Evolutionary conservation across 495 filamentous ascomycete genomes (phyloP).

Genomic region (Hypomontagnella submonticulosa): DNA sequence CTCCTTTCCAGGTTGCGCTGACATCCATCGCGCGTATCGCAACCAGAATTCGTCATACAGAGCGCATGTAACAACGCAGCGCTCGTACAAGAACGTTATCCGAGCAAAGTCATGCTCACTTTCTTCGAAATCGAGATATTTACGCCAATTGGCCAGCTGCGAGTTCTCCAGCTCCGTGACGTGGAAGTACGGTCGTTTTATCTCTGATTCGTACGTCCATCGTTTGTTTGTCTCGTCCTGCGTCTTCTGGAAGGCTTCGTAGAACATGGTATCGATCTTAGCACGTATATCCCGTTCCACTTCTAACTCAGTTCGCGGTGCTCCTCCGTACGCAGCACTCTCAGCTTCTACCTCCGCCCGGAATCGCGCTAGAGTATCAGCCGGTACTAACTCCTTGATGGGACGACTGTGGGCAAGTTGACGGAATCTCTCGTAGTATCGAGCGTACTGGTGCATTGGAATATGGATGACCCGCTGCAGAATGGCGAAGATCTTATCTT

Average conservation of each 20-base stretch:
- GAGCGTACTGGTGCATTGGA: slow-evolving; percentile 95
- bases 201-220: slow-evolving; percentile 94
- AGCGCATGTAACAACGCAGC: slow-evolving; percentile 90
- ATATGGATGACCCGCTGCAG: slow-evolving; percentile 88
- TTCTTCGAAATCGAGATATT: slow-evolving; percentile 98
- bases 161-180: slow-evolving; percentile 89
- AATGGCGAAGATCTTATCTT: slow-evolving; percentile 87
- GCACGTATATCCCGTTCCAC: slow-evolving; percentile 84
- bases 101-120: slow-evolving; percentile 79
- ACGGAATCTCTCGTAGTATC: slow-evolving; percentile 93
- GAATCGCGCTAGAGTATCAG: slow-evolving; percentile 75
- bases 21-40: slow-evolving; percentile 98
- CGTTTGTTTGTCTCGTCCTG: slow-evolving; percentile 91
- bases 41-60: slow-evolving; percentile 99
- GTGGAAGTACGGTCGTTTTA: slow-evolving; percentile 97
- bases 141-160: slow-evolving; percentile 92
- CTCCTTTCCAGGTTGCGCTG: slow-evolving; percentile 78
- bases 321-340: slow-evolving; percentile 51
- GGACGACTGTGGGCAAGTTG: slow-evolving; percentile 79
- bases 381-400: slow-evolving; percentile 74
- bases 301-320: slow-evolving; percentile 72
- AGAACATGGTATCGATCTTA: slow-evolving; percentile 81
- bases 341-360: slow-evolving; percentile 75
- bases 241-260: slow-evolving; percentile 82
- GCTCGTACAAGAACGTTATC: slow-evolving; percentile 88